These are phyloP conservation scores for Pichia sp. DNA, from an alignment of 1,139 yeast genomes.

Conservation along the genomic window DNA sequence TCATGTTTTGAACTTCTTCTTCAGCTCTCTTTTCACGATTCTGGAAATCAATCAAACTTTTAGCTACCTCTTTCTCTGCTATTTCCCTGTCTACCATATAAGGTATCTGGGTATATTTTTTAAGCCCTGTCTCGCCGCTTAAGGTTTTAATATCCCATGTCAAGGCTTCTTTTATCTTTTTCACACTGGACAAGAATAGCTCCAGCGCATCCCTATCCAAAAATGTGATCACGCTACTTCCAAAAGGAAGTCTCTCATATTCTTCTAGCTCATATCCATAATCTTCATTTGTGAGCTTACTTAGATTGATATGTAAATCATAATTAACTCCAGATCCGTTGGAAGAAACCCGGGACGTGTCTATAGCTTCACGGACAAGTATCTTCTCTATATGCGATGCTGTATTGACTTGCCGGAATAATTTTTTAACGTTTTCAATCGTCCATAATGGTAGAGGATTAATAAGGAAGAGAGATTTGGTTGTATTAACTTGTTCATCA, in stretches of 20 bases:
- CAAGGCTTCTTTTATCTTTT: constrained; percentile 12
- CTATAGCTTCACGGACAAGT: constrained; percentile 14
- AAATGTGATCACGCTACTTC: constrained; percentile 69
- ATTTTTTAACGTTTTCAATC: constrained; percentile 48
- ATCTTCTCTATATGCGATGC: constrained; percentile 32
- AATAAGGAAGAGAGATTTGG: constrained; percentile 61
- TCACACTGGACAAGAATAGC: constrained; percentile 48
- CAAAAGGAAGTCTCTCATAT: constrained; percentile 51
- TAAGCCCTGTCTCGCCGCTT: constrained; percentile 24
- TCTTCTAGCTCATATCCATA: constrained; percentile 29
- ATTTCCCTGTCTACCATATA: constrained; percentile 42
- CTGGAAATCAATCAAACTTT: constrained; percentile 64
- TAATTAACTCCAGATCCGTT: constrained; percentile 26
- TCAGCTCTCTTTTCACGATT: constrained; percentile 64
- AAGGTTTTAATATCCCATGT: constrained; percentile 23
- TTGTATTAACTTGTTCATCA: constrained; percentile 24
- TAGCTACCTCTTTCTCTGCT: constrained; percentile 51
- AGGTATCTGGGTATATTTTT: constrained; percentile 21
- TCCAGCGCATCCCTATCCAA: constrained; percentile 72
- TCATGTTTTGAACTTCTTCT: constrained; percentile 52
- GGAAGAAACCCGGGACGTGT: constrained; percentile 12
- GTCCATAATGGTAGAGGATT: constrained; percentile 69
- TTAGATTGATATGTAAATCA: constrained; percentile 56
- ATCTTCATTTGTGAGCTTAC: constrained; percentile 58
- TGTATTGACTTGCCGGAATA: constrained; percentile 56